These are phyloP conservation scores for Mortierella sp. DNA, from an alignment of 371 early-diverging fungal species.

Conservation along the genomic window DNA sequence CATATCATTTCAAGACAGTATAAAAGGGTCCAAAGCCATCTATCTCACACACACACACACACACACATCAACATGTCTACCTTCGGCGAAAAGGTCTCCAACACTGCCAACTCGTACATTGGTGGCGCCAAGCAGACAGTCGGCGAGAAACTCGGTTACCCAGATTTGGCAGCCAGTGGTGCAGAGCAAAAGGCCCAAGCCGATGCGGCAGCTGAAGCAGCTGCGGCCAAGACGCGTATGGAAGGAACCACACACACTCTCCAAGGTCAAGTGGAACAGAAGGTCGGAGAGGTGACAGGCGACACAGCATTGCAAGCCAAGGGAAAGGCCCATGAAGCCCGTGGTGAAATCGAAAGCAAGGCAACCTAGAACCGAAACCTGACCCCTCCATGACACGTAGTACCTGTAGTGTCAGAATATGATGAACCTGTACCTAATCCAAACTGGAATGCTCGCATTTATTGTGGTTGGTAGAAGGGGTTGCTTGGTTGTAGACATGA, in stretches of 20 bases:
- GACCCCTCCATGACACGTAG: neutral
- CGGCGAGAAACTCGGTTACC: conserved; percentile 35
- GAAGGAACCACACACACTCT: conserved; percentile 44
- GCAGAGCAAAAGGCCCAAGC: conserved; percentile 47
- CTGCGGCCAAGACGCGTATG: conserved; percentile 20
- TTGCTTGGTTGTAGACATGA: no score
- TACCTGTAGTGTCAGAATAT: no score
- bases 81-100: conserved; percentile 27
- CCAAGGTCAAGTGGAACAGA: conserved; percentile 56
- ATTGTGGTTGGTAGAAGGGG: no score
- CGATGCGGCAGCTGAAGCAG: conserved; percentile 28
- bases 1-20: no score
- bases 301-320: conserved; percentile 54
- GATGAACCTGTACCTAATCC: no score
- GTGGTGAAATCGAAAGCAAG: conserved; percentile 46
- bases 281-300: conserved; percentile 46
- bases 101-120: conserved; percentile 36
- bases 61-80: conserved; percentile 2
- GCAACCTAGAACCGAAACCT: neutral
- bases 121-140: conserved; percentile 50
- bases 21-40: neutral
- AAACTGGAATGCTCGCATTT: no score
- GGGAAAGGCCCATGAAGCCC: conserved; percentile 48
- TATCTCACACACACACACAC: neutral
- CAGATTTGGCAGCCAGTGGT: conserved; percentile 18